Conservation (phyloP, 257 asterid genomes). For the Solanum pinnatisectum region DNA sequence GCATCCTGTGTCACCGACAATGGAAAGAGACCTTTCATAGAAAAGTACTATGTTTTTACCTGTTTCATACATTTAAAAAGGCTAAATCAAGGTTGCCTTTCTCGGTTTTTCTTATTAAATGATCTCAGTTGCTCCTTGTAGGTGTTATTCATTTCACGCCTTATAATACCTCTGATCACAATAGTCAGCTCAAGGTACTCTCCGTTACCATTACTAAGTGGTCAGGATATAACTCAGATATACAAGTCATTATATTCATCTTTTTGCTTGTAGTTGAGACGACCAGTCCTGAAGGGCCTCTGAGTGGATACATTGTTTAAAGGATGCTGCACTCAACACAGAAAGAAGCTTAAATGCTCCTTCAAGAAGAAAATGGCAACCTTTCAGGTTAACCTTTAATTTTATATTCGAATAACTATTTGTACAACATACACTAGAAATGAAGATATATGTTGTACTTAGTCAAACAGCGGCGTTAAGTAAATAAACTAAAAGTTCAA, state of each 20-base stretch:
- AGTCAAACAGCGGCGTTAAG: neutral
- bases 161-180: slow-evolving; percentile 68
- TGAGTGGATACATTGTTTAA: slow-evolving; percentile 60
- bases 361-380: slow-evolving; percentile 67
- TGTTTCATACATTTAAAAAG: neutral
- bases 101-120: neutral
- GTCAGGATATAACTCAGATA: neutral
- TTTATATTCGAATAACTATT: neutral
- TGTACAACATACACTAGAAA: neutral
- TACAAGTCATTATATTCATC: slow-evolving; percentile 5
- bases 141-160: slow-evolving; percentile 36
- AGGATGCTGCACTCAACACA: too few relatives aligned
- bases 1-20: slow-evolving; percentile 82
- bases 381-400: slow-evolving; percentile 44
- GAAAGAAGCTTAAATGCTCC: slow-evolving; percentile 22
- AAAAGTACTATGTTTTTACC: slow-evolving; percentile 28
- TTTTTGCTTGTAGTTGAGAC: slow-evolving; percentile 57
- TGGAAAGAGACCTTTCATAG: slow-evolving; percentile 69
- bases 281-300: slow-evolving; percentile 81
- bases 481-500: neutral
- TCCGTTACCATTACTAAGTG: neutral
- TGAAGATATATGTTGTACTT: neutral
- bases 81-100: neutral
- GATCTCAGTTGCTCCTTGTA: slow-evolving; percentile 15
- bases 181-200: slow-evolving; percentile 75